Percentiles rank a stretch among this genome's conserved stretches.
Conservation (phyloP, 371 early-diverging fungal genomes). For the Mucor irregularis region DNA sequence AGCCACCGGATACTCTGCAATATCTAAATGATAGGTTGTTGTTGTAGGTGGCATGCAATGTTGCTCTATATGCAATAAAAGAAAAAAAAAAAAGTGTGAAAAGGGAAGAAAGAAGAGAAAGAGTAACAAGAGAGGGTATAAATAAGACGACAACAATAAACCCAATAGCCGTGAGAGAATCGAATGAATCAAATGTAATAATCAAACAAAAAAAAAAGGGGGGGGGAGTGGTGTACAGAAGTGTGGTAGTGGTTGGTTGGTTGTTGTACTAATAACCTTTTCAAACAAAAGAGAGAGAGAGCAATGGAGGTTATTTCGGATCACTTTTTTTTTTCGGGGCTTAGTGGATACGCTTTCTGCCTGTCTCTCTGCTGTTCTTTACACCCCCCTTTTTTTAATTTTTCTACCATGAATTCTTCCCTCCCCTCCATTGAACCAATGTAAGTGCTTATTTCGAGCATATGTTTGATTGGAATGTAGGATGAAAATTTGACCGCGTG, state of each 20-base stretch:
- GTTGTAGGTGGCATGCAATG: constrained; percentile 8
- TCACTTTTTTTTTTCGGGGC: constrained; percentile 2
- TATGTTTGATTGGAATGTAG: constrained; percentile 10
- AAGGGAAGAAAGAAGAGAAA: neutral
- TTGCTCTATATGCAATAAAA: constrained; percentile 5
- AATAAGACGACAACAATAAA: neutral
- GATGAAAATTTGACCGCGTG: constrained; percentile 7
- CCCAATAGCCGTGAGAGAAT: neutral
- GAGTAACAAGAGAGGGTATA: neutral
- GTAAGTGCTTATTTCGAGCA: constrained; percentile 6
- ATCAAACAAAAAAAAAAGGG: constrained; percentile 1
- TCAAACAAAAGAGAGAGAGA: too few relatives aligned
- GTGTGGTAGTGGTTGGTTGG: too few relatives aligned
- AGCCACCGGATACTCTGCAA: constrained; percentile 39
- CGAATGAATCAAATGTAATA: neutral
- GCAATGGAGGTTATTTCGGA: too few relatives aligned
- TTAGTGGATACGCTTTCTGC: too few relatives aligned
- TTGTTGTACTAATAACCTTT: too few relatives aligned
- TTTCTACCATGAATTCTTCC: too few relatives aligned
- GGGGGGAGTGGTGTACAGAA: neutral
- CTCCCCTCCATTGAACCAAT: constrained; percentile 5
- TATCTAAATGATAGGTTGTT: constrained; percentile 24
- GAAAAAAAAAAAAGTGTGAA: neutral
- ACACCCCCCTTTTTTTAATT: too few relatives aligned
- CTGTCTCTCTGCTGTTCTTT: too few relatives aligned